Conservation (phyloP, 139 green algal genomes). For the Chlorella sp. region DNA sequence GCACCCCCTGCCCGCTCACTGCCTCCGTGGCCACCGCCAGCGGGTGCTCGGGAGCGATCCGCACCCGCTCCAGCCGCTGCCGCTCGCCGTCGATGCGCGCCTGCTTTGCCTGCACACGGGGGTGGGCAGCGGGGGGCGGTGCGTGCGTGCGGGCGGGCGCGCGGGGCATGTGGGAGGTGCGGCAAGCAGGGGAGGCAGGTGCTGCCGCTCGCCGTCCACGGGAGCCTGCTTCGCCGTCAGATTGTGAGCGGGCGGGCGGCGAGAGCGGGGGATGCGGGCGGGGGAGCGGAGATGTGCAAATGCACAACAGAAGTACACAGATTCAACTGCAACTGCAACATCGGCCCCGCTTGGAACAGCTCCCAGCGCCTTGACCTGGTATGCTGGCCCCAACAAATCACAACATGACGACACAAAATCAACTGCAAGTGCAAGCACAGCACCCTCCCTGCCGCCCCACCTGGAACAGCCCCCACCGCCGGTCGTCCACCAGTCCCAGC, state of each 20-base stretch:
- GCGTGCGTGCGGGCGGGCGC: neutral
- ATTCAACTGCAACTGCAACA: no score
- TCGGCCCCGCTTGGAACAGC: neutral
- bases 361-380: no score
- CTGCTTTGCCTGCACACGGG: constrained; percentile 48
- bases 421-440: neutral
- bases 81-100: constrained; percentile 78
- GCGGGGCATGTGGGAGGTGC: neutral
- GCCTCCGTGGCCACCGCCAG: constrained; percentile 57
- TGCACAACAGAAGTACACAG: no score
- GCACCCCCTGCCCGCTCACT: constrained; percentile 70
- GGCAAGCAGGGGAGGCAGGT: no score
- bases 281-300: no score
- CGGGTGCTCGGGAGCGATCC: constrained; percentile 53
- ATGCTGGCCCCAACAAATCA: no score
- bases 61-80: constrained; percentile 64
- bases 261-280: no score
- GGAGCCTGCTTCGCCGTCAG: no score
- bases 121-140: neutral
- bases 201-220: no score
- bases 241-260: no score
- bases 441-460: neutral
- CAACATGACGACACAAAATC: neutral
- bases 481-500: constrained; percentile 88
- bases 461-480: constrained; percentile 74